These are phyloP conservation scores for Xylariomycetidae sp. DNA, from an alignment of 2,329 filamentous ascomycete species.

Conservation along the genomic window DNA sequence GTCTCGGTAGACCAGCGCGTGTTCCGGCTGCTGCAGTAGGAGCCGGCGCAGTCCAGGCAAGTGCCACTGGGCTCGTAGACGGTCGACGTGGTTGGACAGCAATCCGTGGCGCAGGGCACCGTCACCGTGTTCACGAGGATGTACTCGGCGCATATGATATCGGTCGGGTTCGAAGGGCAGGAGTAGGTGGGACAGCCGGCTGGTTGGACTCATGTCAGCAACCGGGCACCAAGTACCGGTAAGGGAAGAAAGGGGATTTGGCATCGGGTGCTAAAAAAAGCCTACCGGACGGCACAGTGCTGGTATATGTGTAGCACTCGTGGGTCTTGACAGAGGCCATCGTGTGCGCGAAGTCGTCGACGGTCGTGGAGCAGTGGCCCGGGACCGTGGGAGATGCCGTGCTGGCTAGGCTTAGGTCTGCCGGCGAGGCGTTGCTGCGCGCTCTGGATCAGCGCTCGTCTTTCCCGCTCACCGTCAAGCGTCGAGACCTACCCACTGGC, in stretches of 20 bases:
- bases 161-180: slow-evolving; percentile 13
- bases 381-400: slow-evolving; percentile 11
- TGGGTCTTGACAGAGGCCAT: slow-evolving; percentile 15
- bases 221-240: slow-evolving; percentile 7
- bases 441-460: not conserved
- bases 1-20: slow-evolving; percentile 23
- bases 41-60: too few relatives aligned
- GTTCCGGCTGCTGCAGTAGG: too few relatives aligned
- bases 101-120: slow-evolving; percentile 31
- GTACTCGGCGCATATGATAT: slow-evolving; percentile 23
- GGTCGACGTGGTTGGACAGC: slow-evolving; percentile 32
- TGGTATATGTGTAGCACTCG: slow-evolving; percentile 20
- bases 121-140: slow-evolving; percentile 26
- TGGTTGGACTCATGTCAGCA: slow-evolving; percentile 3
- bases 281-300: slow-evolving; percentile 13
- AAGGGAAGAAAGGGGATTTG: slow-evolving; percentile 11
- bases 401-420: not conserved
- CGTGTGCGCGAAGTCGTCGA: slow-evolving; percentile 15
- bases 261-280: too few relatives aligned
- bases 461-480: too few relatives aligned
- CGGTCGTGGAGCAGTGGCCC: slow-evolving; percentile 18
- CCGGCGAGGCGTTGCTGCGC: slow-evolving; percentile 10
- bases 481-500: too few relatives aligned
- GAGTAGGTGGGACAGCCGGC: slow-evolving; percentile 19
- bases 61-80: slow-evolving; percentile 10